Evolutionary conservation across 441 rosid species (phyloP).

Genomic region (Croton setiger): DNA sequence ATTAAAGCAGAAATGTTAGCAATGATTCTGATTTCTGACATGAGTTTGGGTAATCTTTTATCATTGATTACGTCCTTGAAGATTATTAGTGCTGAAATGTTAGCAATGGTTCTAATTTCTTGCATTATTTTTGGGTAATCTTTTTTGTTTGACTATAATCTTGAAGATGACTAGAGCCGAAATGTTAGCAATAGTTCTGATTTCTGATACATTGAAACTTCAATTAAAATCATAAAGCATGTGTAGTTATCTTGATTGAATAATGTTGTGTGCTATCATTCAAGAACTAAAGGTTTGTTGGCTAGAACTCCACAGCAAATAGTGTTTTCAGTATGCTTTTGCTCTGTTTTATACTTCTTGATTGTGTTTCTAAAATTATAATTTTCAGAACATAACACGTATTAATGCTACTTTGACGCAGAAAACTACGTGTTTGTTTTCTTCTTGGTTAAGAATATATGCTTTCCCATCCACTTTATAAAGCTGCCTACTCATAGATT

Average conservation of each 20-base stretch:
- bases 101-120: too few species aligned
- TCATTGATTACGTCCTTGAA: too few species aligned
- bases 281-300: neutral
- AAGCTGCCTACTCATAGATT: constrained; percentile 16
- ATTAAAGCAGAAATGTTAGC: too few species aligned
- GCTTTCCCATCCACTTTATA: constrained; percentile 16
- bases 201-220: neutral
- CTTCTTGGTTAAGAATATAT: constrained; percentile 28
- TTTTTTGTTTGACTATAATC: neutral
- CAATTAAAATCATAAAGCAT: neutral
- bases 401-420: constrained; percentile 9
- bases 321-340: neutral
- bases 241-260: neutral
- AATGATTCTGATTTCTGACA: too few species aligned
- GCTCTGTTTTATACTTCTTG: constrained; percentile 2
- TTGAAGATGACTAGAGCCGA: neutral
- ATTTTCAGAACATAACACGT: constrained; percentile 1
- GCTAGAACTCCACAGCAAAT: neutral
- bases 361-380: constrained; percentile 8
- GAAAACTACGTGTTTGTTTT: constrained; percentile 12
- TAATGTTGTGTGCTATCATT: neutral
- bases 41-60: too few species aligned
- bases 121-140: too few species aligned
- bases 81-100: too few species aligned
- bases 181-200: neutral